Evolutionary conservation across 1,284 basidiomycete genomes (phyloP).

Genomic region (Puccinia coronata): DNA sequence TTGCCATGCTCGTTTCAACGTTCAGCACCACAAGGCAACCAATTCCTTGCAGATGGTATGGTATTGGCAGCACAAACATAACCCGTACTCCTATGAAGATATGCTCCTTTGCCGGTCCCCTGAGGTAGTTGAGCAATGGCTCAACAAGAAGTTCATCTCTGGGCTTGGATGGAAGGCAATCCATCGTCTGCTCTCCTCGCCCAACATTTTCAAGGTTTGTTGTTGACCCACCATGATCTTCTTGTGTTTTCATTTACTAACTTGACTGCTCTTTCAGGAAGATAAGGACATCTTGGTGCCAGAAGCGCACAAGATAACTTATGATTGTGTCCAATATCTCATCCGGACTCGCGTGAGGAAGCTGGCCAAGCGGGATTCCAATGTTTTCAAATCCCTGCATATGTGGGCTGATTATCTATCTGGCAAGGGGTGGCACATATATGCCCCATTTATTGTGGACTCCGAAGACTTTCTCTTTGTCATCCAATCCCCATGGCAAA

Average conservation of each 20-base stretch:
- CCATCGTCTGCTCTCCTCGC: background rate
- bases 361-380: background rate
- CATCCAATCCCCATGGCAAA: background rate
- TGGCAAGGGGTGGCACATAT: background rate
- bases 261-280: too few relatives aligned
- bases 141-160: background rate
- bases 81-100: background rate
- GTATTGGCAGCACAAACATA: background rate
- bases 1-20: background rate
- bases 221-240: too few relatives aligned
- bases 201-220: background rate
- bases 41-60: background rate
- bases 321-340: background rate
- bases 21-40: background rate
- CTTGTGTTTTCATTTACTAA: too few relatives aligned
- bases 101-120: background rate
- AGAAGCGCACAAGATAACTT: background rate
- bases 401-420: background rate
- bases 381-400: background rate
- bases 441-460: background rate
- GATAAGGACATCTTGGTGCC: background rate
- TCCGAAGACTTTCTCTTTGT: background rate
- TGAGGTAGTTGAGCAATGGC: background rate
- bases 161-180: background rate
- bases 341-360: background rate